Base-by-base conservation (phyloP, 805 yeast genomes). In the Kodamaea kaohsiungensis region DNA sequence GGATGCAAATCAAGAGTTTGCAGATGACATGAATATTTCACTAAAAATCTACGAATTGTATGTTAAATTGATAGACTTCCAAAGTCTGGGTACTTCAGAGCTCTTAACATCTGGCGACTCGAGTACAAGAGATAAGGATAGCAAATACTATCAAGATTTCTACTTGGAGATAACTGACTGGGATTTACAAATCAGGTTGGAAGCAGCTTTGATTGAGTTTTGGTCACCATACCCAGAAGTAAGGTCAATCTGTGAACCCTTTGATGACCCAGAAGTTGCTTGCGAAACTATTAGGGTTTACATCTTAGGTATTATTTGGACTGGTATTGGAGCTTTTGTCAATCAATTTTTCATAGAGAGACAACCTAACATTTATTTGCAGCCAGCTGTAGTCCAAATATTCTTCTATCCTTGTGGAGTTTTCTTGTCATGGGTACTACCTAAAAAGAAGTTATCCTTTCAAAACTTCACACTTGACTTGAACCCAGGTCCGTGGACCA, bases 401-500 rank as follows among this genome's bases (percentile, higher is more conserved):
- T 67, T 79, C 52, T 61, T 78, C 51, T 77, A 72, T 57, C 80
- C 82, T 46, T 70, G 75, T 61, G 83, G 85, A 59, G 60, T 57
- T 46, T 57, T 76, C 1, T 68, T 58, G 54, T 59, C 60, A 9
- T 53, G 46, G 35, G 68, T 71, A n/a, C 54, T 76, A n/a, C 82
- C 83, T 6, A 75, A 77, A 52, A 61, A 62, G 63, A 59, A 55
- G 16, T 50, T 62, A 51, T 55, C 48, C 43, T 57, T 64, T 38
- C 60, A 59, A 84, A 48, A 68, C 61, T 22, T 70, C 75, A 57
- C 61, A 68, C 55, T 71, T 75, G 60, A 57, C 9, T 65, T 84
- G 50, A 83, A 83, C 64, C 87, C 86, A 2, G 87, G 89, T 12
- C 86, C 87, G 10, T 86, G 88, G 86, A 70, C 76, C 30, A 73